phyloP scores from a whole-genome alignment of 257 asterid species.

The Solanum etuberosum region DNA sequence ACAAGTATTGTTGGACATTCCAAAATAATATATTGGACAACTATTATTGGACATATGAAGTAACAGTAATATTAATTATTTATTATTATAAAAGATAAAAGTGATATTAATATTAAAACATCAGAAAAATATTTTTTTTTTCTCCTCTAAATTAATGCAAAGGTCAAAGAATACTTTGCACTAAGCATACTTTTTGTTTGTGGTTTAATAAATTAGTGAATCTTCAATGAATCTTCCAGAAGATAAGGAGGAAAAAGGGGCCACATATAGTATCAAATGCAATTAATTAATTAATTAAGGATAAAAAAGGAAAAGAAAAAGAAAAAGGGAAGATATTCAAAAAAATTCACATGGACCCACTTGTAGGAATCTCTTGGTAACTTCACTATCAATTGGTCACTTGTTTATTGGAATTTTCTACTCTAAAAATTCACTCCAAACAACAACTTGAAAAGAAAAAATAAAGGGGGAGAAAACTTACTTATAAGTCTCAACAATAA shows the following conservation, averaged over 20 bases:
- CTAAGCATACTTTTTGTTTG: not conserved
- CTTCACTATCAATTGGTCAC: not conserved
- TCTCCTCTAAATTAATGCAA: not conserved
- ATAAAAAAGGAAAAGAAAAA: not conserved
- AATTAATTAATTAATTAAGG: not conserved
- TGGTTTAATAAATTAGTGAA: not conserved
- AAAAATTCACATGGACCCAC: not conserved
- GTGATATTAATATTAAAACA: too few species aligned
- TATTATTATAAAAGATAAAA: too few species aligned
- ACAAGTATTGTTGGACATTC: too few species aligned
- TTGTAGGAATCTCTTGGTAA: not conserved
- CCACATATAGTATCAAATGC: not conserved
- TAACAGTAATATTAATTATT: too few species aligned
- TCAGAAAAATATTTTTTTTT: not conserved
- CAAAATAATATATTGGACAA: too few species aligned
- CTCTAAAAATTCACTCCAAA: not conserved
- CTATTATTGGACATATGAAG: too few species aligned
- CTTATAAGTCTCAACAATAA: too few species aligned
- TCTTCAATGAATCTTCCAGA: not conserved
- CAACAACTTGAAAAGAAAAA: not conserved
- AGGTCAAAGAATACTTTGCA: not conserved
- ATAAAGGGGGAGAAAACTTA: too few species aligned
- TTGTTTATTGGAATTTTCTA: not conserved
- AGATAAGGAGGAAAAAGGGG: not conserved
- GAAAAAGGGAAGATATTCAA: not conserved